Conservation (phyloP, 2,329 filamentous ascomycete species). For the Colletotrichum gigasporum region DNA sequence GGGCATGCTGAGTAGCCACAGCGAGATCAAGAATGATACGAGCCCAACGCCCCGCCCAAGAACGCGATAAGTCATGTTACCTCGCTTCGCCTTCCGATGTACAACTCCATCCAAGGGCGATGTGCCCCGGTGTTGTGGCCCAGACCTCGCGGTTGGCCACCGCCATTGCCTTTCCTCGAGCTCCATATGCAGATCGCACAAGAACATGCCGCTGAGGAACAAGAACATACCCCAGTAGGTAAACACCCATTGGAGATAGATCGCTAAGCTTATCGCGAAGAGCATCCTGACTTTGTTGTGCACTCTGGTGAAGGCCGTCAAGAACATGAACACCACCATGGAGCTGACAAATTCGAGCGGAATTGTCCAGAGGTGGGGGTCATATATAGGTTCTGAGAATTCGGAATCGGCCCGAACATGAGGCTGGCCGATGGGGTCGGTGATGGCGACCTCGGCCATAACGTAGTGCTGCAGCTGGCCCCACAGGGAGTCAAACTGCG, state of each 20-base stretch:
- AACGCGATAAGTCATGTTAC: not conserved
- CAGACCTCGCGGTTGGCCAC: not conserved
- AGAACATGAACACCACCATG: conserved; percentile 63
- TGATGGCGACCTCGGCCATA: conserved; percentile 35
- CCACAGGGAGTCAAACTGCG: conserved; percentile 56
- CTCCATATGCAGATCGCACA: conserved; percentile 4
- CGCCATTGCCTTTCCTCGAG: not conserved
- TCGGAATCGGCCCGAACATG: conserved; percentile 34
- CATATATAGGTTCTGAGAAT: conserved; percentile 49
- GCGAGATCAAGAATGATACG: conserved; percentile 2
- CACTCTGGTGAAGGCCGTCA: conserved; percentile 54
- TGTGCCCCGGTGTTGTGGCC: not conserved
- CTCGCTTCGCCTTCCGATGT: not conserved
- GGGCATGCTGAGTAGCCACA: conserved; percentile 15
- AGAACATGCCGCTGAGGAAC: conserved; percentile 18
- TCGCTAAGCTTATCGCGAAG: not conserved
- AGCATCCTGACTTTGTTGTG: conserved; percentile 2
- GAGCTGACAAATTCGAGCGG: conserved; percentile 68
- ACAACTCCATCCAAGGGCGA: not conserved
- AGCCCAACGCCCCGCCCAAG: not conserved
- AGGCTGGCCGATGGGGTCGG: conserved; percentile 1
- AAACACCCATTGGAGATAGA: not conserved
- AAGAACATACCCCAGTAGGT: conserved; percentile 1
- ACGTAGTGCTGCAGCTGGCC: conserved; percentile 34
- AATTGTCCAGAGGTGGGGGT: conserved; percentile 70